Base-by-base conservation (phyloP, 2,329 filamentous ascomycete genomes). In the Teratosphaeria pseudoeucalypti region DNA sequence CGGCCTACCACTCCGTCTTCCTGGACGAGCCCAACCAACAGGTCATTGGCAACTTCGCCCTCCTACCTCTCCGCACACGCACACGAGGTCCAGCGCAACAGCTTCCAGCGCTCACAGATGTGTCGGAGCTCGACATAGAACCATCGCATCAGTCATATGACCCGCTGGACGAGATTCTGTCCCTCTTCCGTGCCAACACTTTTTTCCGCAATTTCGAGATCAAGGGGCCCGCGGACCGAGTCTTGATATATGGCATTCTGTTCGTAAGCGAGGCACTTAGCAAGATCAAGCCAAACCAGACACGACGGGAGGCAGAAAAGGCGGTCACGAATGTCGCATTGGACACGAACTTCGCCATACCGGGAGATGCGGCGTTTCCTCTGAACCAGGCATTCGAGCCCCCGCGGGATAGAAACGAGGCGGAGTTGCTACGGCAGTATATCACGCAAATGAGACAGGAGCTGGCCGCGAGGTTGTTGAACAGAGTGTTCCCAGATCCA, bases 191-290 rank as follows among this genome's bases (percentile, higher is more conserved):
- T 65, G 92, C 94, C 70, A 97, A 99, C 80, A 96, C 92, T 62
- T 92, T 99, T 77, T 99, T 97, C 82, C 89, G 94, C 71, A 99
- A 97, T 82, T 99, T 99, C 71, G 94, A 97, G 81, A 95, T 97
- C 79, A 92, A 96, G 77, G 94, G 94, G 14, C 89, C 90, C 29
- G 92, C 94, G 60, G 94, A 99, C 77, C 84, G 94, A 49, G 85
- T 97, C 71, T 82, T 99, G 66, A 92, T 97, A 71, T 99, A 99
- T 78, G 92, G 92, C 63, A 99, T 96, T 74, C 82, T 95, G 72
- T 97, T 92, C 76, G 83, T 97, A 70, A 92, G 87, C 76, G 92
- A 97, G 75, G 92, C 90, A 69, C 78, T 99, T 72, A 80, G 82
- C 69, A 95, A 94, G 82, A 91, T 97, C 72, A 90, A 87, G 78